Evolutionary conservation across 2,329 filamentous ascomycete species (phyloP).

Genomic region (Colletotrichum camelliae): DNA sequence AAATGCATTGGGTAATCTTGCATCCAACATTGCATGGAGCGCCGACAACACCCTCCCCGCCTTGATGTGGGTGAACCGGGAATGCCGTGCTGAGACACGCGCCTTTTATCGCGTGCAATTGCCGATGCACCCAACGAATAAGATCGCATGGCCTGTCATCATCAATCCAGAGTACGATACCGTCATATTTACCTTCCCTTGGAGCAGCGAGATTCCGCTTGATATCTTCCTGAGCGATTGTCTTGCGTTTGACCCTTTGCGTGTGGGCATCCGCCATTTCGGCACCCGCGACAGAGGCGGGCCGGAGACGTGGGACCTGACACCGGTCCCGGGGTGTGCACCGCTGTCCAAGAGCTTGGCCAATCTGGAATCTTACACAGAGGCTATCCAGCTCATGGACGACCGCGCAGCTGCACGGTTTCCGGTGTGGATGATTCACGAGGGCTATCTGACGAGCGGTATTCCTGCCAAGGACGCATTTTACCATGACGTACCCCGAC

Average conservation of each 20-base stretch:
- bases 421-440: conserved; percentile 23
- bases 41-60: conserved; percentile 24
- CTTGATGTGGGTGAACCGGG: conserved; percentile 24
- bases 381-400: conserved; percentile 21
- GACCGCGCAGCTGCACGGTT: conserved; percentile 16
- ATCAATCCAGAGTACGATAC: conserved; percentile 26
- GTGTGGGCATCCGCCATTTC: conserved; percentile 19
- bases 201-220: conserved; percentile 21
- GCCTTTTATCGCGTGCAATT: conserved; percentile 26
- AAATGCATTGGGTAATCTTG: conserved; percentile 17
- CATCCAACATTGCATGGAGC: conserved; percentile 23
- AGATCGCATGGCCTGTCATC: conserved; percentile 20
- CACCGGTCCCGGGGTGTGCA: conserved; percentile 14
- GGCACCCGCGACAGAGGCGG: conserved; percentile 18
- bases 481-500: conserved; percentile 9
- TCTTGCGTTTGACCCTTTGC: conserved; percentile 17
- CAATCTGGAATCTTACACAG: conserved; percentile 16
- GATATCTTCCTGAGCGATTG: conserved; percentile 21
- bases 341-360: conserved; percentile 14
- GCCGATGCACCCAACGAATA: conserved; percentile 22
- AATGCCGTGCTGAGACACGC: conserved; percentile 22
- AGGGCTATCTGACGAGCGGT: conserved; percentile 16
- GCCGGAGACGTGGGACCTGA: conserved; percentile 22
- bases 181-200: conserved; percentile 23
- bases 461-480: conserved; percentile 16